Conservation (phyloP, 108 stramenopile species). For the Cylindrotheca closterium region DNA sequence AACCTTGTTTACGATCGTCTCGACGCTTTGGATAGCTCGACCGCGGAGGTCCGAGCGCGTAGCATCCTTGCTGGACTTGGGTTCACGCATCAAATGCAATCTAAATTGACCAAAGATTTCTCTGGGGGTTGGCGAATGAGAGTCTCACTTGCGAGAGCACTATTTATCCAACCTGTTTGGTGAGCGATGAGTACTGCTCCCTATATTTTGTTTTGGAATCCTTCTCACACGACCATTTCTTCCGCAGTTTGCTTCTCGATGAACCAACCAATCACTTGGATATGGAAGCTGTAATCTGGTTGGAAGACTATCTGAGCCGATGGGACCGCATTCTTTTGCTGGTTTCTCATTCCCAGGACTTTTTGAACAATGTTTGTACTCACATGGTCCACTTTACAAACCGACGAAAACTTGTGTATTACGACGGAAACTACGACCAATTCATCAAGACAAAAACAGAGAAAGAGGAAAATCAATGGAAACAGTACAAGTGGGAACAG, state of each 20-base stretch:
- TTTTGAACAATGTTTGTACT: conserved; percentile 95
- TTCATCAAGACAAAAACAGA: conserved; percentile 93
- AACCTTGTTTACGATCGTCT: conserved; percentile 93
- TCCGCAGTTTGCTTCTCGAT: conserved; percentile 77
- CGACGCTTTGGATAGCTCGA: conserved; percentile 93
- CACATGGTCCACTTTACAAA: conserved; percentile 94
- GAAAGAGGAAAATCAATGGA: conserved; percentile 93
- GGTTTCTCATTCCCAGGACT: conserved; percentile 90
- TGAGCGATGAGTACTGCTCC: too few species aligned
- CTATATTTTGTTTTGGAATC: conserved; percentile 86
- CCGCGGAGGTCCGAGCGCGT: conserved; percentile 96
- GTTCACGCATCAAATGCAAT: conserved; percentile 94
- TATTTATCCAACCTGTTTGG: conserved; percentile 96
- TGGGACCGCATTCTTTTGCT: conserved; percentile 86
- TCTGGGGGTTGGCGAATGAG: conserved; percentile 99
- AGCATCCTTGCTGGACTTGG: conserved; percentile 94
- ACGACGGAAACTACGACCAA: conserved; percentile 97
- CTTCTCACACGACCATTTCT: conserved; percentile 82
- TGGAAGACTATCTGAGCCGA: conserved; percentile 91
- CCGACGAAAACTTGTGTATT: conserved; percentile 79
- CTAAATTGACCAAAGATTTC: conserved; percentile 93
- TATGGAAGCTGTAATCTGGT: conserved; percentile 98
- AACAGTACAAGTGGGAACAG: conserved; percentile 98
- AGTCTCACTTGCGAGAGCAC: conserved; percentile 92
- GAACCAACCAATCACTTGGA: conserved; percentile 96